Conservation (phyloP, 768 basidiomycete species). For the Boletus vermiculosoides region DNA sequence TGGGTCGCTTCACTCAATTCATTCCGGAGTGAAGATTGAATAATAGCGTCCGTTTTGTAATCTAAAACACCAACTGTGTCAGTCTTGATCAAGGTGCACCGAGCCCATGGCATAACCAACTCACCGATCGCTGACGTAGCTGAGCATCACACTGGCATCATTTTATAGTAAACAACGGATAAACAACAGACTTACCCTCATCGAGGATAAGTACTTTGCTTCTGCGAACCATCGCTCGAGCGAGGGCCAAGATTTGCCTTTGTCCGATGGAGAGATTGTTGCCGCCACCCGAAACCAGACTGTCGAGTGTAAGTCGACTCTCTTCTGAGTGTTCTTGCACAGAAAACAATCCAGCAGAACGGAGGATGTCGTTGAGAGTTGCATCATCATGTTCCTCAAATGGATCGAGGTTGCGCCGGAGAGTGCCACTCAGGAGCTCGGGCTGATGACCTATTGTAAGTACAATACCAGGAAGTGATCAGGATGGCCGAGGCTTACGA, state of each 20-base stretch:
- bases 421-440: conserved; percentile 44
- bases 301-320: conserved; percentile 44
- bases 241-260: conserved; percentile 58
- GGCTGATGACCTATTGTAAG: background rate
- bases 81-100: background rate
- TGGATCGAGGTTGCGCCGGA: conserved; percentile 62
- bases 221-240: conserved; percentile 55
- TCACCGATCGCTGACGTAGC: conserved; percentile 48
- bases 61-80: conserved; percentile 31
- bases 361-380: conserved; percentile 46
- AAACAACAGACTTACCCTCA: conserved; percentile 39
- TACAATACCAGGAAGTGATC: background rate
- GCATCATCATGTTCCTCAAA: conserved; percentile 56
- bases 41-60: conserved; percentile 51
- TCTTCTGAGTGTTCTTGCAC: conserved; percentile 39
- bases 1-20: conserved; percentile 47
- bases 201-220: conserved; percentile 60
- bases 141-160: conserved; percentile 10
- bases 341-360: conserved; percentile 46
- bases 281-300: conserved; percentile 43
- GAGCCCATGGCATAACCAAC: background rate
- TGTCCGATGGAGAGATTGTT: conserved; percentile 57
- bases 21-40: conserved; percentile 54
- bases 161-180: background rate
- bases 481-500: background rate